Evolutionary conservation across 2,329 filamentous ascomycete genomes (phyloP).

Genomic region (Botrytis cinerea): DNA sequence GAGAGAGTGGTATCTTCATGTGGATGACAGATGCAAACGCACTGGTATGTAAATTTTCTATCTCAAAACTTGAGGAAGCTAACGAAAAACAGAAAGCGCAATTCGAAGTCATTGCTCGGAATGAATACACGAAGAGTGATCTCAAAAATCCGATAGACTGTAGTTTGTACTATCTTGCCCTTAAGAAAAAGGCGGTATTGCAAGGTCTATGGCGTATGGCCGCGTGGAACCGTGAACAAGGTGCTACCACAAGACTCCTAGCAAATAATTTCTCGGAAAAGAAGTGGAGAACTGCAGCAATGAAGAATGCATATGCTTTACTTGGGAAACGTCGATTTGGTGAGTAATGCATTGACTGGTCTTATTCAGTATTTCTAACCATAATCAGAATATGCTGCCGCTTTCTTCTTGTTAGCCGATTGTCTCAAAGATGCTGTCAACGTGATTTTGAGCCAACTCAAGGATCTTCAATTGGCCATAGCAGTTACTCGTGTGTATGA

Average conservation of each 20-base stretch:
- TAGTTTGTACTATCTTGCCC: conserved; percentile 85
- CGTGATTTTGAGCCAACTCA: conserved; percentile 82
- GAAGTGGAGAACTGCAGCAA: conserved; percentile 82
- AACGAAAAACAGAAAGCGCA: conserved; percentile 60
- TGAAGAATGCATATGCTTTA: conserved; percentile 95
- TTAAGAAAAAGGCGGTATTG: conserved; percentile 87
- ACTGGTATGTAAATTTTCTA: conserved; percentile 59
- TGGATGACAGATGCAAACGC: conserved; percentile 81
- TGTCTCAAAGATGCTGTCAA: conserved; percentile 82
- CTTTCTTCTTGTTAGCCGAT: conserved; percentile 91
- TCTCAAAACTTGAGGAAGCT: conserved; percentile 16
- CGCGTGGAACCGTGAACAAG: conserved; percentile 83
- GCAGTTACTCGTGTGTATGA: conserved; percentile 86
- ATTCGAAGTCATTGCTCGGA: conserved; percentile 87
- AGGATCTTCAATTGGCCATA: conserved; percentile 87
- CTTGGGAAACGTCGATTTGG: conserved; percentile 87
- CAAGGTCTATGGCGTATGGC: conserved; percentile 95
- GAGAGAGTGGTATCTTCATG: conserved; percentile 89
- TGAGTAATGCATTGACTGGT: conserved; percentile 44
- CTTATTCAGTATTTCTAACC: conserved; percentile 26
- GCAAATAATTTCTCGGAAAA: conserved; percentile 88
- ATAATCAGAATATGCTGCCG: conserved; percentile 78
- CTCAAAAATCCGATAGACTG: conserved; percentile 90
- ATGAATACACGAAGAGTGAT: conserved; percentile 87
- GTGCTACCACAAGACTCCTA: conserved; percentile 74